A percentile compares a stretch with the other conserved stretches of the same genome.
phyloP scores from a whole-genome alignment of 2,329 filamentous ascomycete genomes.

The Aspergillus glaucus region DNA sequence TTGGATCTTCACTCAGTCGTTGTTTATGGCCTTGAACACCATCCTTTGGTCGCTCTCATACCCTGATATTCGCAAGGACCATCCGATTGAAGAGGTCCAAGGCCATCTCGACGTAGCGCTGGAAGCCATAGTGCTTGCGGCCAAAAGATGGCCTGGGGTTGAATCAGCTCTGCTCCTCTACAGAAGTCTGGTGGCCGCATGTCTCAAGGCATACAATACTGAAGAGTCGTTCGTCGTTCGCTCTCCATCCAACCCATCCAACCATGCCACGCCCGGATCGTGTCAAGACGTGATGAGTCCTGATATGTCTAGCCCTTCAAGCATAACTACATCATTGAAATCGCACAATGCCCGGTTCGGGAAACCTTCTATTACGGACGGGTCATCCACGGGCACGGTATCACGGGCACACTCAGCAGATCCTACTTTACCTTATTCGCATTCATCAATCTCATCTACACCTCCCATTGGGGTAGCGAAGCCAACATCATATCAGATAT shows the following conservation, averaged over 20 bases:
- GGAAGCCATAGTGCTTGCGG: constrained; percentile 71
- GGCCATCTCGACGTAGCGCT: constrained; percentile 67
- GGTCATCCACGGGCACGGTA: constrained; percentile 22
- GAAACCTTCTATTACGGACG: constrained; percentile 23
- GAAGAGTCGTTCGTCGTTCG: constrained; percentile 48
- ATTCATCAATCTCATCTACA: constrained; percentile 16
- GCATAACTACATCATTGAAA: constrained; percentile 30
- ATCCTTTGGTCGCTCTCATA: constrained; percentile 90
- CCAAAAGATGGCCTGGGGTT: constrained; percentile 87
- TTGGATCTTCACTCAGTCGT: constrained; percentile 83
- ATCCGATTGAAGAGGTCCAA: constrained; percentile 69
- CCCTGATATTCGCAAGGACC: constrained; percentile 67
- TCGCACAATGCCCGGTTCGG: constrained; percentile 26
- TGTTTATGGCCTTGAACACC: constrained; percentile 89
- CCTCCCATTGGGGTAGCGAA: constrained; percentile 15
- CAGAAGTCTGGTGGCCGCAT: constrained; percentile 74
- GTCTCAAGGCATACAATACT: constrained; percentile 77
- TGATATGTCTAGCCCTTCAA: constrained; percentile 36
- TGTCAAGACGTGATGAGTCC: constrained; percentile 34
- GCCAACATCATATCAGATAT: constrained; percentile 11
- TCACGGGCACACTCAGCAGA: constrained; percentile 32
- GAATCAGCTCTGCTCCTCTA: constrained; percentile 79
- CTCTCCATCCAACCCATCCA: constrained; percentile 40
- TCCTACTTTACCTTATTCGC: constrained; percentile 19
- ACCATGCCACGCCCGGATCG: constrained; percentile 35